Conservation (phyloP, 2,329 filamentous ascomycete genomes). For the Colletotrichum phormii region DNA sequence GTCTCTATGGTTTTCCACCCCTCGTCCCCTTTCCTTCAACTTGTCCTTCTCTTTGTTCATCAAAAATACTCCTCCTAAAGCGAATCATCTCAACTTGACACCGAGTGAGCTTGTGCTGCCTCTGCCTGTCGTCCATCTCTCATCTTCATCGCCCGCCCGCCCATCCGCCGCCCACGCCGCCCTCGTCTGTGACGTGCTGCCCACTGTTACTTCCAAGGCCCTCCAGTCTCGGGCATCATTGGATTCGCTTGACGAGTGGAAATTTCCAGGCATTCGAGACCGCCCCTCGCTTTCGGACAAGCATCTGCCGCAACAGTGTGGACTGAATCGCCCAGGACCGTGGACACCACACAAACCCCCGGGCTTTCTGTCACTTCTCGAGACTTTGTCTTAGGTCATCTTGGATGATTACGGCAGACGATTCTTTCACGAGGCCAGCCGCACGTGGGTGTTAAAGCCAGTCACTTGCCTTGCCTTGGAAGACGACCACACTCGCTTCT, state of each 20-base stretch:
- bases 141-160: conserved; percentile 3
- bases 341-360: conserved; percentile 1
- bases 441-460: conserved; percentile 10
- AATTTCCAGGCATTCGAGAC: conserved; percentile 6
- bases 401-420: conserved; percentile 2
- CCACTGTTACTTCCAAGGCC: conserved; percentile 15
- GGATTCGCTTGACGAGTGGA: conserved; percentile 22
- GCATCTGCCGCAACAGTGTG: conserved; percentile 28
- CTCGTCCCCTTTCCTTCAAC: conserved; percentile 4
- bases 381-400: conserved; percentile 14
- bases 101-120: conserved; percentile 11
- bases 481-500: neutral
- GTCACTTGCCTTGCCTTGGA: conserved; percentile 9
- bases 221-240: conserved; percentile 5
- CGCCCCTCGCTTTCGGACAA: conserved; percentile 24
- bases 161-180: neutral
- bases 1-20: neutral
- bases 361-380: conserved; percentile 9
- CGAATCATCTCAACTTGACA: neutral
- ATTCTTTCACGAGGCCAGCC: conserved; percentile 4
- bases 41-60: neutral
- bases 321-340: conserved; percentile 1
- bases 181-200: conserved; percentile 19
- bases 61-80: neutral
- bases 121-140: neutral